Conservation (phyloP, 148 eudicot species). For the Limonium bicolor region DNA sequence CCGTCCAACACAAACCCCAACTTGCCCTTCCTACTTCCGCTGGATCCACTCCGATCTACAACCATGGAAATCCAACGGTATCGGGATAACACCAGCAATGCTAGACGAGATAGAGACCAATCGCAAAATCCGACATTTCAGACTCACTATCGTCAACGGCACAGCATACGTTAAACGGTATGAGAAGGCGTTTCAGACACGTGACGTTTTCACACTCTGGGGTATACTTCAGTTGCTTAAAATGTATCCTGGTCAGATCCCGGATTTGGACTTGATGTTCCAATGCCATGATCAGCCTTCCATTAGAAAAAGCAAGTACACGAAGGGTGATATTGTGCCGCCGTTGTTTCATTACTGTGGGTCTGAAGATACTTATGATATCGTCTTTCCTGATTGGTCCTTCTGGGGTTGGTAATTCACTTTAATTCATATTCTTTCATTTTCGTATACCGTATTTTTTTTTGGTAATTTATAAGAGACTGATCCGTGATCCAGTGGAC, state of each 20-base stretch:
- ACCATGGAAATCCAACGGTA: constrained; percentile 24
- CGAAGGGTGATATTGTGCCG: constrained; percentile 11
- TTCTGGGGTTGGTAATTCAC: constrained; percentile 18
- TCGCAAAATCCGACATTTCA: constrained; percentile 20
- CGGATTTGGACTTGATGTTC: constrained; percentile 27
- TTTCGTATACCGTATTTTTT: background rate
- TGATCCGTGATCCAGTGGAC: background rate
- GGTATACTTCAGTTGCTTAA: constrained; percentile 24
- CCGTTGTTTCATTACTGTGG: constrained; percentile 30
- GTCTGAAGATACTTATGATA: constrained; percentile 10
- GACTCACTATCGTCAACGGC: constrained; percentile 33
- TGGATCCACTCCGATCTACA: constrained; percentile 56
- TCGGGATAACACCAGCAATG: constrained; percentile 40
- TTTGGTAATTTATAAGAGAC: background rate
- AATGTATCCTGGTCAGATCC: constrained; percentile 19
- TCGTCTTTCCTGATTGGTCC: constrained; percentile 32
- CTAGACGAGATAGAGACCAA: constrained; percentile 16
- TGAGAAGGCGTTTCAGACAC: constrained; percentile 11
- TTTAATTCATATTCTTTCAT: background rate
- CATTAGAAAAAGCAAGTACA: background rate
- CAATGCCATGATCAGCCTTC: constrained; percentile 19
- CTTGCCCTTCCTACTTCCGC: constrained; percentile 51
- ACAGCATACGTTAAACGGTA: constrained; percentile 18
- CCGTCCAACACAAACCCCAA: background rate
- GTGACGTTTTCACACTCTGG: constrained; percentile 22